Evolutionary conservation across 73 alveolate species (phyloP).

Genomic region (Paramecium sonneborni): DNA sequence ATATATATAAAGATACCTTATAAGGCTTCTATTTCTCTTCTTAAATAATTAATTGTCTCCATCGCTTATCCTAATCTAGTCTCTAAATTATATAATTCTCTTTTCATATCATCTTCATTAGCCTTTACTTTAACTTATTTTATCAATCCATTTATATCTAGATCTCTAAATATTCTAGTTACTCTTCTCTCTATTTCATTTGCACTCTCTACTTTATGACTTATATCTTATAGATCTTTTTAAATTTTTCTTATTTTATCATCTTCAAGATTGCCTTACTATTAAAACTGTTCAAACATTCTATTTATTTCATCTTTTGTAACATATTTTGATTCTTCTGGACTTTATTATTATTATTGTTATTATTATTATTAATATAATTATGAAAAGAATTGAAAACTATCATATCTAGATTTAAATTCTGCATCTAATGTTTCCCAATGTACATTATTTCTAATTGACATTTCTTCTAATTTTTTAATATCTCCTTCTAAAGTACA

Average conservation of each 20-base stretch:
- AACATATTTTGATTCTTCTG: conserved; percentile 33
- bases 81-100: conserved; percentile 34
- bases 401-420: conserved; percentile 26
- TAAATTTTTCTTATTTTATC: conserved; percentile 55
- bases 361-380: neutral
- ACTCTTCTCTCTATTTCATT: conserved; percentile 62
- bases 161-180: conserved; percentile 60
- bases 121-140: conserved; percentile 50
- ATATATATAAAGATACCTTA: neutral
- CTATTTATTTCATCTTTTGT: conserved; percentile 59
- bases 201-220: conserved; percentile 55
- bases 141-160: conserved; percentile 54
- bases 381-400: neutral
- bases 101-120: conserved; percentile 58
- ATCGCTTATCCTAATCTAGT: conserved; percentile 24
- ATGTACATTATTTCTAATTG: conserved; percentile 48
- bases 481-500: conserved; percentile 62
- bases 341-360: neutral
- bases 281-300: conserved; percentile 23
- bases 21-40: conserved; percentile 60
- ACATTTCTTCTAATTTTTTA: conserved; percentile 61
- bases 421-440: conserved; percentile 56
- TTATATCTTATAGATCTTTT: conserved; percentile 57
- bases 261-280: conserved; percentile 50
- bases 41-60: conserved; percentile 32